These are phyloP conservation scores for Pythium sp. DNA, from an alignment of 352 stramenopile genomes.

Conservation along the genomic window DNA sequence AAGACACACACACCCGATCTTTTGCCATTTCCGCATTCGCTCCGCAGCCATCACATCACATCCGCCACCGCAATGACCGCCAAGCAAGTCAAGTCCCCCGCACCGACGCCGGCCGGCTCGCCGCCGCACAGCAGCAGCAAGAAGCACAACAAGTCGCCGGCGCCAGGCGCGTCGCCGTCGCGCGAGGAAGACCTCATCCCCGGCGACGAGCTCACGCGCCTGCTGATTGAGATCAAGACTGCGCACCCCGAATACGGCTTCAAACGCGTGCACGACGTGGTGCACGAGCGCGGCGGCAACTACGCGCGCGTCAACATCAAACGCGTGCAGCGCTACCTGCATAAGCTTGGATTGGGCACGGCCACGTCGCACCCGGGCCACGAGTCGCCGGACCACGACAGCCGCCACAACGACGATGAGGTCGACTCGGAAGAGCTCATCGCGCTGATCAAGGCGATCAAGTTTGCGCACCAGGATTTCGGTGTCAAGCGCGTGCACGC, in stretches of 20 bases:
- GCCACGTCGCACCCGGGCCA: constrained; percentile 10
- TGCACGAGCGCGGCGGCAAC: constrained; percentile 32
- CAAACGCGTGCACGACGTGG: constrained; percentile 33
- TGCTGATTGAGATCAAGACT: constrained; percentile 43
- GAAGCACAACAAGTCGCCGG: constrained; percentile 11
- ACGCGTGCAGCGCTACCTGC: constrained; percentile 36
- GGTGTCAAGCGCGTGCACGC: constrained; percentile 83
- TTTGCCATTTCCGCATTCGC: constrained; percentile 8
- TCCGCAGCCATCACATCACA: neutral
- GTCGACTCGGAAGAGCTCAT: constrained; percentile 79
- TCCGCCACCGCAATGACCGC: neutral
- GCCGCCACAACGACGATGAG: constrained; percentile 16
- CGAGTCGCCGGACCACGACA: constrained; percentile 22
- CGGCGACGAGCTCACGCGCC: constrained; percentile 30
- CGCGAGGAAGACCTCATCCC: constrained; percentile 19
- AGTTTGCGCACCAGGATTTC: constrained; percentile 81
- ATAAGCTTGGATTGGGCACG: constrained; percentile 24
- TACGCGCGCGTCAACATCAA: constrained; percentile 31
- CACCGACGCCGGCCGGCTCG: neutral
- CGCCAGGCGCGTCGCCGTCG: constrained; percentile 7
- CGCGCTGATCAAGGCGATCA: constrained; percentile 84
- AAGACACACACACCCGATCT: neutral
- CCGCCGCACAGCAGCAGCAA: constrained; percentile 11
- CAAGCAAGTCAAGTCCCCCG: constrained; percentile 16
- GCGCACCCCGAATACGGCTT: constrained; percentile 32